Conservation (phyloP, 345 rosid genomes). For the Dipteronia sinensis region DNA sequence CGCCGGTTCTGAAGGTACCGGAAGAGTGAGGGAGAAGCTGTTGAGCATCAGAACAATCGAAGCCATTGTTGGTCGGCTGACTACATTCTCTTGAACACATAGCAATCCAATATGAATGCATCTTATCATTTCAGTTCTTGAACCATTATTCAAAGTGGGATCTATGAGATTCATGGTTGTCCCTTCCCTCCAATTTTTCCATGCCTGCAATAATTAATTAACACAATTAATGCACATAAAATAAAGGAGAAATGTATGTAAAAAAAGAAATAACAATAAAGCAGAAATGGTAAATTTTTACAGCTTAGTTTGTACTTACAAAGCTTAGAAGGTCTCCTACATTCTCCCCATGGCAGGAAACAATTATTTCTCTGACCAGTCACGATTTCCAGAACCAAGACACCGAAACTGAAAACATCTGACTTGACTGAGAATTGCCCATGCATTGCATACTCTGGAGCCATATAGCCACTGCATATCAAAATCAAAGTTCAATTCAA, state of each 20-base stretch:
- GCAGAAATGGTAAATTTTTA: neutral
- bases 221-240: no score
- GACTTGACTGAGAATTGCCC: constrained; percentile 45
- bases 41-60: constrained; percentile 40
- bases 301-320: constrained; percentile 21
- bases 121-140: constrained; percentile 31
- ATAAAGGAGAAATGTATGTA: neutral
- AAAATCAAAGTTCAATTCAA: neutral
- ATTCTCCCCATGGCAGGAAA: constrained; percentile 14
- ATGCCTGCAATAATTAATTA: constrained; percentile 36
- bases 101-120: constrained; percentile 49
- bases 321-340: constrained; percentile 33
- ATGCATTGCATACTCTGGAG: constrained; percentile 48
- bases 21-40: constrained; percentile 35
- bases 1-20: constrained; percentile 35
- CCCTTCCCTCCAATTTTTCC: constrained; percentile 52
- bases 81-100: constrained; percentile 45
- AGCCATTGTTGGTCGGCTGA: constrained; percentile 41
- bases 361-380: constrained; percentile 34
- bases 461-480: constrained; percentile 40
- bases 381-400: constrained; percentile 44
- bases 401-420: constrained; percentile 51
- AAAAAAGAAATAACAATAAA: no score
- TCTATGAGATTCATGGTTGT: constrained; percentile 25
- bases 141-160: constrained; percentile 22